Percentiles rank a stretch among this genome's conserved stretches.
Evolutionary conservation across 495 filamentous ascomycete species (phyloP).

Genomic region (Hyaloscypha variabilis): DNA sequence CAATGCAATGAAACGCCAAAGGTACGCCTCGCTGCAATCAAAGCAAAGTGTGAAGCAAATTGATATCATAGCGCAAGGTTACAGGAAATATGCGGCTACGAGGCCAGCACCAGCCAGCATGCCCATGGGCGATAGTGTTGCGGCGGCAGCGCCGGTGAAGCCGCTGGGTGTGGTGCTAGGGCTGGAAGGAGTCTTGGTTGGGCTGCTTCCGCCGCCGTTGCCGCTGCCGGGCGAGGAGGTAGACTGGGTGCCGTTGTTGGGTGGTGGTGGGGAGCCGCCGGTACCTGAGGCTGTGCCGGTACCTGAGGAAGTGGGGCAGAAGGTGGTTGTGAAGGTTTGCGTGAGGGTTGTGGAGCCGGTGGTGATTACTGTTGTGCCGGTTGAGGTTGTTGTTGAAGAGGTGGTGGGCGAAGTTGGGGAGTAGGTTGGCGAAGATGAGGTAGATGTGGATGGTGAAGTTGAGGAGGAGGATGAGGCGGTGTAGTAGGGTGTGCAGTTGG

Average conservation of each 20-base stretch:
- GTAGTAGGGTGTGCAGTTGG: slow-evolving; percentile 21
- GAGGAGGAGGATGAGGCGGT: slow-evolving; percentile 6
- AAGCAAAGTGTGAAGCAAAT: not conserved
- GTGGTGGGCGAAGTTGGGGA: not conserved
- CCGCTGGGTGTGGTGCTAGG: slow-evolving; percentile 14
- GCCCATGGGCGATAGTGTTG: slow-evolving; percentile 8
- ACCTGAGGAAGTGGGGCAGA: not conserved
- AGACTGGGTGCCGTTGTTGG: slow-evolving; percentile 11
- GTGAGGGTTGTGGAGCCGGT: slow-evolving; percentile 14
- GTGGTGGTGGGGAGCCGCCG: not conserved
- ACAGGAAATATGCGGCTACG: slow-evolving; percentile 28
- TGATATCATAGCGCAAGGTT: slow-evolving; percentile 3
- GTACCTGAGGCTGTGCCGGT: slow-evolving; percentile 3
- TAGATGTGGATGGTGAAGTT: not conserved
- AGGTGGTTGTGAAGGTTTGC: slow-evolving; percentile 15
- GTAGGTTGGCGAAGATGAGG: not conserved
- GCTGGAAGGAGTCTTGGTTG: slow-evolving; percentile 21
- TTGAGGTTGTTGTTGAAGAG: slow-evolving; percentile 8
- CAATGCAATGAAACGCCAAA: not conserved
- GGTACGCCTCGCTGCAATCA: not conserved
- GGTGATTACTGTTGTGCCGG: slow-evolving; percentile 4
- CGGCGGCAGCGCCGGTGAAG: slow-evolving; percentile 19
- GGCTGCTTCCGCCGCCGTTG: not conserved
- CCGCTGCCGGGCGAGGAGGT: not conserved
- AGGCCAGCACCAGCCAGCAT: slow-evolving; percentile 24